Percentiles rank a stretch among this genome's conserved stretches.
phyloP scores from a whole-genome alignment of 345 rosid species.

The Clausena lansium region DNA sequence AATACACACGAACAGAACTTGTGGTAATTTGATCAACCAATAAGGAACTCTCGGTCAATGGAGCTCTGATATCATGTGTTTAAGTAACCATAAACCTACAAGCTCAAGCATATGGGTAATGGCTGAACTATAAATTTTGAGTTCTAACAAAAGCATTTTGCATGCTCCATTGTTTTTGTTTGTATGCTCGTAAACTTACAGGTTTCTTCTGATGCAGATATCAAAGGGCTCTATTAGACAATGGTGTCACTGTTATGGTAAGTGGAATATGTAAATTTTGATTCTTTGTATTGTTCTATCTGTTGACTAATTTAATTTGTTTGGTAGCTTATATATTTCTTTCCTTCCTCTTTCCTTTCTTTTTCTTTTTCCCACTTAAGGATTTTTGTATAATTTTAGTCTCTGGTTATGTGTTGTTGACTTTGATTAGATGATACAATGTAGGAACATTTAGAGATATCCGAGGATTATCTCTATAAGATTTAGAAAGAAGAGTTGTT shows the following conservation, averaged over 20 bases:
- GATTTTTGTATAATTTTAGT: neutral
- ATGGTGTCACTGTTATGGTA: conserved; percentile 73
- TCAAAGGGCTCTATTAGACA: conserved; percentile 78
- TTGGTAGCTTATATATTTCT: neutral
- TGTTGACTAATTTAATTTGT: neutral
- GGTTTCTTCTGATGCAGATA: conserved; percentile 50
- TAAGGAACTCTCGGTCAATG: neutral
- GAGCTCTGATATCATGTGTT: neutral
- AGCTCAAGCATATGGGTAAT: neutral
- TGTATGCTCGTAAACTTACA: neutral
- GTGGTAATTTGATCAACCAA: neutral
- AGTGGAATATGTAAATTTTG: conserved; percentile 19
- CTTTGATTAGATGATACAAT: neutral
- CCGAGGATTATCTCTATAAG: neutral
- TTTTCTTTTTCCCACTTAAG: neutral
- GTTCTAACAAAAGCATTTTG: neutral
- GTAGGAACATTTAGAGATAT: neutral
- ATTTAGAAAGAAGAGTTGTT: neutral
- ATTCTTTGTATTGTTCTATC: neutral
- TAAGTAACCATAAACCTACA: neutral
- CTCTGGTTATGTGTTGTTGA: neutral
- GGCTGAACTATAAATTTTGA: neutral
- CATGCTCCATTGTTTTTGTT: neutral
- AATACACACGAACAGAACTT: neutral
- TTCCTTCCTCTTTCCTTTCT: neutral